Percentiles rank a stretch among this genome's conserved stretches.
These are phyloP conservation scores for Naganishia onofrii DNA, from an alignment of 768 basidiomycete species.

Conservation along the genomic window DNA sequence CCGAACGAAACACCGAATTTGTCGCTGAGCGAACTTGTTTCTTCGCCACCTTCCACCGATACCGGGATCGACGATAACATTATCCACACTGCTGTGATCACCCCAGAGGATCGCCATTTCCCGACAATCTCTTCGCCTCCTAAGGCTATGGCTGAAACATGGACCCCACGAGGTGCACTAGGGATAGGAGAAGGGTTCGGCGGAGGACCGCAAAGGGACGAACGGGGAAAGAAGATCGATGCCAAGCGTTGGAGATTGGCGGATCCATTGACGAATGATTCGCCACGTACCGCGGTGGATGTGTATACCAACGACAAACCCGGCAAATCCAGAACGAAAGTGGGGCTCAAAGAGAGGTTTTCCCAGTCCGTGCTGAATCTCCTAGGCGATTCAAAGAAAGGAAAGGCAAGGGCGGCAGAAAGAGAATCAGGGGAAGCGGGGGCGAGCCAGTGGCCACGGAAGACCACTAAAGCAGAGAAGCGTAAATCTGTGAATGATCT, in stretches of 20 bases:
- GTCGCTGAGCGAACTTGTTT: constrained; percentile 8
- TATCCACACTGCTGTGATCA: background rate
- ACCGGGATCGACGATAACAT: constrained; percentile 17
- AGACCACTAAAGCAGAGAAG: constrained; percentile 9
- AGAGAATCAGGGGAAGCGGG: background rate
- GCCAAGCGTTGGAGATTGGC: constrained; percentile 13
- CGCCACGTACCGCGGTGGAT: constrained; percentile 6
- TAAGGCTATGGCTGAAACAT: background rate
- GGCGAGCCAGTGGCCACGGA: constrained; percentile 3
- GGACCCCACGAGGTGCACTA: constrained; percentile 2
- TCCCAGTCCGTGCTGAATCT: constrained; percentile 12
- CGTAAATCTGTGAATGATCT: constrained; percentile 8
- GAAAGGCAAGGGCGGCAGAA: background rate
- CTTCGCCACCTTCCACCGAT: constrained; percentile 14
- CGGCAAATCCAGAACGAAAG: constrained; percentile 2
- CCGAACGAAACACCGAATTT: constrained; percentile 15
- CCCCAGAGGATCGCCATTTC: constrained; percentile 16
- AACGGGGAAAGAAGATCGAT: constrained; percentile 23
- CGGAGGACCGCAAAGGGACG: constrained; percentile 23
- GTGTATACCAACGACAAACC: constrained; percentile 18
- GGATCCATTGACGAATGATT: background rate
- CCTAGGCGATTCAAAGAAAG: constrained; percentile 7
- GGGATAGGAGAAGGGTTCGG: constrained; percentile 22
- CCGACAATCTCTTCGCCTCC: constrained; percentile 9
- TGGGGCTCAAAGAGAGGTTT: constrained; percentile 3